These are phyloP conservation scores for Suzukiozyma palmioleophila DNA, from an alignment of 1,139 yeast genomes.

Conservation along the genomic window DNA sequence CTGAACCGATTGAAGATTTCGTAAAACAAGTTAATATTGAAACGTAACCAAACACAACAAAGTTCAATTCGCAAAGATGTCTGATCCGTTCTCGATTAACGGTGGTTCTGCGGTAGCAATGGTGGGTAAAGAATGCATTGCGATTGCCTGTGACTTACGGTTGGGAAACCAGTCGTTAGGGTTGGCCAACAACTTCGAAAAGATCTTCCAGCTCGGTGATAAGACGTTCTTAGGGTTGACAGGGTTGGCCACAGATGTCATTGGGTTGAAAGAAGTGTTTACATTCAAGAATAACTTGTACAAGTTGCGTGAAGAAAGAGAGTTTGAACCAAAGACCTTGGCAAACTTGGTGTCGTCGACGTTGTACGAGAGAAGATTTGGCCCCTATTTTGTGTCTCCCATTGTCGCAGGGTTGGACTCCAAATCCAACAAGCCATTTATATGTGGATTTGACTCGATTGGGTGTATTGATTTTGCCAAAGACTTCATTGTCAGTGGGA, in stretches of 20 bases:
- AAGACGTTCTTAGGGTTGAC: constrained; percentile 87
- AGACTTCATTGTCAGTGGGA: constrained; percentile 96
- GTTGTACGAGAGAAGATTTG: constrained; percentile 87
- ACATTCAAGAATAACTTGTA: constrained; percentile 83
- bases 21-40: neutral
- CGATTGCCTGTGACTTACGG: constrained; percentile 93
- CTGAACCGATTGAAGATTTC: neutral
- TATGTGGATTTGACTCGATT: constrained; percentile 93
- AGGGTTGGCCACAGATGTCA: constrained; percentile 93
- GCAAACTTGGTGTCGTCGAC: constrained; percentile 91
- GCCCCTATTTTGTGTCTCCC: constrained; percentile 96
- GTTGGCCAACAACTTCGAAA: constrained; percentile 87
- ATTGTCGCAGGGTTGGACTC: constrained; percentile 92
- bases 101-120: constrained; percentile 95
- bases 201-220: constrained; percentile 75
- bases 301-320: constrained; percentile 86
- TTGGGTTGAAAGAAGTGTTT: constrained; percentile 77
- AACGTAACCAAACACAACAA: too few species aligned
- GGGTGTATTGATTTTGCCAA: constrained; percentile 95
- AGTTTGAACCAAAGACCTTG: constrained; percentile 88
- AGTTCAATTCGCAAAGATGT: constrained; percentile 21
- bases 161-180: constrained; percentile 93
- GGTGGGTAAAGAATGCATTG: constrained; percentile 98
- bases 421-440: constrained; percentile 76
- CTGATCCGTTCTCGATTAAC: constrained; percentile 48